A percentile compares a stretch with the other conserved stretches of the same genome.
Conservation (phyloP, 352 stramenopile genomes). For the Pythium dissimile region DNA sequence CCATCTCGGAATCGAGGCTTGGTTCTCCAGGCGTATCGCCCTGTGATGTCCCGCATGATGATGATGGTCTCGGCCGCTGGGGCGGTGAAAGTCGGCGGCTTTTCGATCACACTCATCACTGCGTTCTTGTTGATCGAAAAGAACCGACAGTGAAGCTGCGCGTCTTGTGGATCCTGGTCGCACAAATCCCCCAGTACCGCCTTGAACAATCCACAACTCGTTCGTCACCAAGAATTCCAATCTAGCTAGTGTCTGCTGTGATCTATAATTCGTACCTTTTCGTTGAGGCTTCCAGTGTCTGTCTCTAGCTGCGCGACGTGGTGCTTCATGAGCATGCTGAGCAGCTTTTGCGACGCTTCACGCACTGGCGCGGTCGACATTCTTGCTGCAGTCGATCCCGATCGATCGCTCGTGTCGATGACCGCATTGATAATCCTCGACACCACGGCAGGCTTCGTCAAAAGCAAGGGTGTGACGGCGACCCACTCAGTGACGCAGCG, state of each 20-base stretch:
- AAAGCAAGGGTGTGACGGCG: conserved; percentile 60
- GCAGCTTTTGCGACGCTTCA: conserved; percentile 70
- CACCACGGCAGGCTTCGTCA: conserved; percentile 74
- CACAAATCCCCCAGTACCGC: conserved; percentile 56
- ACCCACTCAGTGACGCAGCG: conserved; percentile 86
- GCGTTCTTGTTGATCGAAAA: conserved; percentile 81
- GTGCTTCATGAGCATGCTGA: conserved; percentile 88
- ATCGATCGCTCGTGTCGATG: conserved; percentile 71
- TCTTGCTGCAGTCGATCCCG: conserved; percentile 57
- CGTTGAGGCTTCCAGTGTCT: conserved; percentile 34
- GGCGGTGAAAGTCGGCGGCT: conserved; percentile 33
- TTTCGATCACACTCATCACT: conserved; percentile 79
- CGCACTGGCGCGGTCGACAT: conserved; percentile 51
- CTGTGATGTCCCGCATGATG: conserved; percentile 75
- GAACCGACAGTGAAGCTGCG: conserved; percentile 63
- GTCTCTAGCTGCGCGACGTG: conserved; percentile 64
- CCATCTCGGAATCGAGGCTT: conserved; percentile 66
- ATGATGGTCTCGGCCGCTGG: conserved; percentile 54
- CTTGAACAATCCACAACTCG: no score
- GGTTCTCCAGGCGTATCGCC: conserved; percentile 75
- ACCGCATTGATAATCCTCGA: conserved; percentile 79
- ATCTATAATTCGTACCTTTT: conserved; percentile 40
- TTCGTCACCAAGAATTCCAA: no score
- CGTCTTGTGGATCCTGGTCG: conserved; percentile 34
- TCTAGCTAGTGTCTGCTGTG: not conserved